Percentiles rank a stretch among this genome's conserved stretches.
Conservation (phyloP, 305 asterid species). For the Rubia balearica region DNA sequence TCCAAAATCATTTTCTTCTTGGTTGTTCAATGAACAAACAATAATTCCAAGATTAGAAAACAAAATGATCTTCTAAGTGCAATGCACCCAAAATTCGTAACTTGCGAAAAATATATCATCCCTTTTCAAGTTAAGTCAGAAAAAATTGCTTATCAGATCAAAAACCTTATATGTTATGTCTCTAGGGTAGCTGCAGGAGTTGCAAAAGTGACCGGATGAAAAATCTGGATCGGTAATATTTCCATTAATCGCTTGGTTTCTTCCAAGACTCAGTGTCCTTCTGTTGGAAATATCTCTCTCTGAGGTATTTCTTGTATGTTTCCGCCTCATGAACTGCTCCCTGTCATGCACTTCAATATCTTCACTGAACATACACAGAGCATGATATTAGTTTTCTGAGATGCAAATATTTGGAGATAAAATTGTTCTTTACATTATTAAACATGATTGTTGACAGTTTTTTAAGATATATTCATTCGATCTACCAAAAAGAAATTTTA, state of each 20-base stretch:
- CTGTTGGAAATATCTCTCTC: slow-evolving; percentile 20
- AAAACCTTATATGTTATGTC: slow-evolving; percentile 27
- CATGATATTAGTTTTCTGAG: slow-evolving; percentile 3
- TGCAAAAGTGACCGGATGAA: slow-evolving; percentile 34
- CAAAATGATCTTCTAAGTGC: neutral
- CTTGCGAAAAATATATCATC: neutral
- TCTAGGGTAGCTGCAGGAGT: slow-evolving; percentile 32
- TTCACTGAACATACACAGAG: slow-evolving; percentile 49
- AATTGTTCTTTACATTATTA: neutral
- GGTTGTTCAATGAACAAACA: neutral
- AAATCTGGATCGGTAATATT: slow-evolving; percentile 32
- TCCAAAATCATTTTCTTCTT: neutral
- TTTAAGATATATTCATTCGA: neutral
- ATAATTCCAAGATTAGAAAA: neutral
- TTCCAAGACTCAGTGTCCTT: slow-evolving; percentile 51
- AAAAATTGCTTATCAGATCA: neutral
- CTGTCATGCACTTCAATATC: slow-evolving; percentile 53
- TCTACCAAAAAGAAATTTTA: neutral
- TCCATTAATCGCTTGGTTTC: slow-evolving; percentile 41
- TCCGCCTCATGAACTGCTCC: slow-evolving; percentile 45
- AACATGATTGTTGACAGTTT: neutral
- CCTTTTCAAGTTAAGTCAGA: neutral
- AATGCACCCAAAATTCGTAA: neutral
- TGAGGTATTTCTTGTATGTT: slow-evolving; percentile 37
- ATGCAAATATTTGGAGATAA: neutral